Evolutionary conservation across 192 early-diverging fungal genomes (phyloP).

Genomic region (Gonapodya prolifera): DNA sequence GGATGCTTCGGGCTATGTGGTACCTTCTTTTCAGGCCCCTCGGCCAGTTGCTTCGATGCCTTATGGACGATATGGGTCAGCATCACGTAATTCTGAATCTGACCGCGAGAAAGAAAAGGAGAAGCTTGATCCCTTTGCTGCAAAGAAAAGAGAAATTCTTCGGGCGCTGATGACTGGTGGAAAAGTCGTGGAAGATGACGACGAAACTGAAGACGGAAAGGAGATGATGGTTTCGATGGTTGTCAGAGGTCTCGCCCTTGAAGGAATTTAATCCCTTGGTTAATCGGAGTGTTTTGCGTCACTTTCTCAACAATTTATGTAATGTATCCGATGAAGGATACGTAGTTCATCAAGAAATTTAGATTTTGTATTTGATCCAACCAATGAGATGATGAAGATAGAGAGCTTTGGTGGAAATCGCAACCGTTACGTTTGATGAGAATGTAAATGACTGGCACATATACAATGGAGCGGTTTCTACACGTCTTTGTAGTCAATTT

Average conservation of each 20-base stretch:
- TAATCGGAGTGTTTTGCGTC: too few species aligned
- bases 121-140: not conserved
- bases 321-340: too few species aligned
- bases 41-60: not conserved
- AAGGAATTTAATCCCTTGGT: not conserved
- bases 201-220: not conserved
- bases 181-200: not conserved
- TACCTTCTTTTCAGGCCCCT: not conserved
- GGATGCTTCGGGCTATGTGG: not conserved
- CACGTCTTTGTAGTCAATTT: conserved; percentile 78
- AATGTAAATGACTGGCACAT: too few species aligned
- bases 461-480: too few species aligned
- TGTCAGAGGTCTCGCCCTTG: not conserved
- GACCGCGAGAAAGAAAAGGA: not conserved
- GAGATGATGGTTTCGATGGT: not conserved
- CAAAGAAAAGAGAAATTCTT: not conserved
- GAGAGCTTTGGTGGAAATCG: too few species aligned
- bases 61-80: not conserved
- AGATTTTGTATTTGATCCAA: too few species aligned
- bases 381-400: too few species aligned
- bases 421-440: too few species aligned
- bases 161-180: not conserved
- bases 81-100: not conserved
- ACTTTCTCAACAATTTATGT: too few species aligned
- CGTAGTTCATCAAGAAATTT: too few species aligned